Percentiles rank a stretch among this genome's conserved stretches.
Evolutionary conservation across 495 filamentous ascomycete species (phyloP).

Genomic region (Margaritispora aquatica): DNA sequence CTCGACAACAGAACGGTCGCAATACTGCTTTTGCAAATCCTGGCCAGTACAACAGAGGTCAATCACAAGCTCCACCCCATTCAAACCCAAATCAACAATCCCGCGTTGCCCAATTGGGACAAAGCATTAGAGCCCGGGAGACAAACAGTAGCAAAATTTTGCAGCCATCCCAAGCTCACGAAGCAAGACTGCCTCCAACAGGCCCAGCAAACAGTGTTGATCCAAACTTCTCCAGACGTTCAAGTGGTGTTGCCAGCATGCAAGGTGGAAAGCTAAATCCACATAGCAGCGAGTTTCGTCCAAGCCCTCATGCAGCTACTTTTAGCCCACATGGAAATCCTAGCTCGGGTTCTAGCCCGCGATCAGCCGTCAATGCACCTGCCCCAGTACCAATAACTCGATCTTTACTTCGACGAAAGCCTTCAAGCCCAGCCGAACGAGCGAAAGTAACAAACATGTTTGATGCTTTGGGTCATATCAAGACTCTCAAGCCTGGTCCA

Average conservation of each 20-base stretch:
- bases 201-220: slow-evolving; percentile 44
- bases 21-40: slow-evolving; percentile 10
- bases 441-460: slow-evolving; percentile 44
- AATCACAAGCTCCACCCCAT: slow-evolving; percentile 9
- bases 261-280: slow-evolving; percentile 70
- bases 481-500: slow-evolving; percentile 66
- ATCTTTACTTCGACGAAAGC: slow-evolving; percentile 48
- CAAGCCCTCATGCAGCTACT: slow-evolving; percentile 66
- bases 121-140: slow-evolving; percentile 39
- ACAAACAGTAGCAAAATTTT: slow-evolving; percentile 24
- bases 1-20: slow-evolving; percentile 19
- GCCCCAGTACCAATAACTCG: slow-evolving; percentile 42
- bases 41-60: slow-evolving; percentile 14
- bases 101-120: slow-evolving; percentile 31
- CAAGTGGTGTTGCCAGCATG: slow-evolving; percentile 36
- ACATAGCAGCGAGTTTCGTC: slow-evolving; percentile 76
- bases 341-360: slow-evolving; percentile 60
- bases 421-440: slow-evolving; percentile 41
- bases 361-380: slow-evolving; percentile 43
- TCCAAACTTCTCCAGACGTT: slow-evolving; percentile 38
- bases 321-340: slow-evolving; percentile 67
- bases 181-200: slow-evolving; percentile 44
- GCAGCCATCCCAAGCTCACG: slow-evolving; percentile 22
- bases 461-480: slow-evolving; percentile 58
- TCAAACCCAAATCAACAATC: slow-evolving; percentile 14